These are phyloP conservation scores for Gaertneriomyces sp. DNA, from an alignment of 192 early-diverging fungal species.

Conservation along the genomic window DNA sequence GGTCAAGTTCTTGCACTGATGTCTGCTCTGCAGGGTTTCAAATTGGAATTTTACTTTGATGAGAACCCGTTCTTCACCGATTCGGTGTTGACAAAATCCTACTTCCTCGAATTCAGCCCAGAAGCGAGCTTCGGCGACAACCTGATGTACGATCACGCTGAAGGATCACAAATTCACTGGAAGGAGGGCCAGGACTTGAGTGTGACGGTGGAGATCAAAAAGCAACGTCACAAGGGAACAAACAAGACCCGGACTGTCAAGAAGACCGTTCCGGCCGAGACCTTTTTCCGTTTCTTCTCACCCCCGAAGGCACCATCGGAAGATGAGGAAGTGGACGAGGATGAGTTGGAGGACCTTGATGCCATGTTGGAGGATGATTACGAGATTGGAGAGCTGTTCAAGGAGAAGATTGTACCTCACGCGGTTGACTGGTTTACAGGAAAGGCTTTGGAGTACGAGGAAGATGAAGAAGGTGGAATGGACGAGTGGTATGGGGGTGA, in stretches of 20 bases:
- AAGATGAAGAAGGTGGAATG: conserved; percentile 41
- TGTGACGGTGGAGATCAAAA: conserved; percentile 93
- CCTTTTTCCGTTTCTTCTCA: conserved; percentile 97
- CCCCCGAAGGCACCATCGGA: conserved; percentile 64
- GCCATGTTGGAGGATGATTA: conserved; percentile 90
- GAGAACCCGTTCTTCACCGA: conserved; percentile 90
- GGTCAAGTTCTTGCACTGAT: neutral
- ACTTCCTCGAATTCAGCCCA: conserved; percentile 69
- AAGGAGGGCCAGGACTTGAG: conserved; percentile 95
- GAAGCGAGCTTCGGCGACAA: conserved; percentile 79
- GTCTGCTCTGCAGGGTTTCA: conserved; percentile 65
- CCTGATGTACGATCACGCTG: conserved; percentile 87
- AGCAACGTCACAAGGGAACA: conserved; percentile 97
- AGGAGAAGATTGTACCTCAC: conserved; percentile 94
- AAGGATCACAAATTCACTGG: conserved; percentile 88
- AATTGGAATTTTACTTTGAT: conserved; percentile 87
- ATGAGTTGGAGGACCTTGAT: conserved; percentile 64
- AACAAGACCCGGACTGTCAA: conserved; percentile 98
- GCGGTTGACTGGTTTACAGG: conserved; percentile 99
- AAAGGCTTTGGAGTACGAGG: conserved; percentile 86
- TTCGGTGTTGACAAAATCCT: conserved; percentile 84
- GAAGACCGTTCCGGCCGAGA: conserved; percentile 91
- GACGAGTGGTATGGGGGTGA: conserved; percentile 47
- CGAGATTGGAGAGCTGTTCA: conserved; percentile 95
- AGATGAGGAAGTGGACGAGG: conserved; percentile 70